Evolutionary conservation across 768 basidiomycete genomes (phyloP).

Genomic region (Mycena rosella): DNA sequence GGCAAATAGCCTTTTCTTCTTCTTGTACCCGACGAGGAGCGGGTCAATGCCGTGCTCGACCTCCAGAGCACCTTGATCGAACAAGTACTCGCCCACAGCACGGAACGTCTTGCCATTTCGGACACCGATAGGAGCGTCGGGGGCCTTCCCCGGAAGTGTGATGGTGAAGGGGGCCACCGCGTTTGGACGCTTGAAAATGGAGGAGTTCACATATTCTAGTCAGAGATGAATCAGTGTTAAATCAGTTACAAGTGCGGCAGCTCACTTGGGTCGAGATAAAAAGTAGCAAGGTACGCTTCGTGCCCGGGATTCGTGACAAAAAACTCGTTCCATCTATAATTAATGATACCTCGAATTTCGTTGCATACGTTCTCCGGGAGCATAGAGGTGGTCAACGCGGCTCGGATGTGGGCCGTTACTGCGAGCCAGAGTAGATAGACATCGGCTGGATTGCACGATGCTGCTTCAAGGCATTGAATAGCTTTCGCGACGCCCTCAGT

Average conservation of each 20-base stretch:
- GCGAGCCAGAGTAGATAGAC: constrained; percentile 14
- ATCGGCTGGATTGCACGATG: constrained; percentile 9
- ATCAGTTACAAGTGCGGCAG: no score
- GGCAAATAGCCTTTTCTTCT: constrained; percentile 32
- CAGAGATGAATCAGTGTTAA: not conserved
- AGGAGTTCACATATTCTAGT: constrained; percentile 1
- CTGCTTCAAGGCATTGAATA: constrained; percentile 7
- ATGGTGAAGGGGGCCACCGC: not conserved
- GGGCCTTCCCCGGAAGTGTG: constrained; percentile 34
- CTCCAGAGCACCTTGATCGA: constrained; percentile 35
- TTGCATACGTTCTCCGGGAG: constrained; percentile 3
- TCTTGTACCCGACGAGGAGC: constrained; percentile 34
- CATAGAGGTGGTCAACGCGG: not conserved
- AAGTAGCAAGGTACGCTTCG: not conserved
- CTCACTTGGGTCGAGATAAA: constrained; percentile 18
- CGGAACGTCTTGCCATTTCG: constrained; percentile 42
- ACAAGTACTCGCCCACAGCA: constrained; percentile 40
- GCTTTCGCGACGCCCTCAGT: constrained; percentile 3
- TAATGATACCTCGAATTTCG: constrained; percentile 6
- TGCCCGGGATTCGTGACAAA: constrained; percentile 13
- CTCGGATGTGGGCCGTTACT: constrained; percentile 1
- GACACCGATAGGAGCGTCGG: constrained; percentile 38
- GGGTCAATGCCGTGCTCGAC: constrained; percentile 38
- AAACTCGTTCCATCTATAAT: constrained; percentile 7
- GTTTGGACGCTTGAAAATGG: not conserved